Conservation (phyloP, 495 filamentous ascomycete genomes). For the Penicillium robsamsonii region DNA sequence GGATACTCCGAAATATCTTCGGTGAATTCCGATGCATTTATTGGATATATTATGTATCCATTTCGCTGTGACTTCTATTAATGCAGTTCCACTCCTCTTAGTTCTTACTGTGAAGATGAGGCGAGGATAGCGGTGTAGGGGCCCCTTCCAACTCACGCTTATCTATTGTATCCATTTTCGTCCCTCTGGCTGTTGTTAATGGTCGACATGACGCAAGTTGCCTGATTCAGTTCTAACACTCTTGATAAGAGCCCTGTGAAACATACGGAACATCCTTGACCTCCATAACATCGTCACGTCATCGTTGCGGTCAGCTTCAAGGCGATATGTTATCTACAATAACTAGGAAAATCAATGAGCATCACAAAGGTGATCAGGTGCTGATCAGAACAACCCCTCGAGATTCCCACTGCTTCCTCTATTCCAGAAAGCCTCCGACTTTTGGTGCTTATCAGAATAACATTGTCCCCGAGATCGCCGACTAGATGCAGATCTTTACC, state of each 20-base stretch:
- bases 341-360: not conserved
- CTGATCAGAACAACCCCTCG: not conserved
- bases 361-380: too few species aligned
- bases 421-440: not conserved
- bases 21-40: too few species aligned
- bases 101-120: too few species aligned
- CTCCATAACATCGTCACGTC: slow-evolving; percentile 1
- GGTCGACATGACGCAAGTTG: not conserved
- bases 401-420: not conserved
- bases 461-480: not conserved
- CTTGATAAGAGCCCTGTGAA: not conserved
- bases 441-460: not conserved
- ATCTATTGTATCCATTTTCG: not conserved
- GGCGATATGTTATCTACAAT: not conserved
- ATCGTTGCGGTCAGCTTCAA: not conserved
- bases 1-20: too few species aligned
- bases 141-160: not conserved
- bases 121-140: not conserved
- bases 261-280: not conserved
- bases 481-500: not conserved
- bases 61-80: too few species aligned
- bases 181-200: not conserved
- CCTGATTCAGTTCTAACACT: not conserved
- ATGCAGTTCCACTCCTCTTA: too few species aligned
- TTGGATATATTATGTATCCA: too few species aligned